Evolutionary conservation across 345 rosid species (phyloP).

Genomic region (Camelina hispida): DNA sequence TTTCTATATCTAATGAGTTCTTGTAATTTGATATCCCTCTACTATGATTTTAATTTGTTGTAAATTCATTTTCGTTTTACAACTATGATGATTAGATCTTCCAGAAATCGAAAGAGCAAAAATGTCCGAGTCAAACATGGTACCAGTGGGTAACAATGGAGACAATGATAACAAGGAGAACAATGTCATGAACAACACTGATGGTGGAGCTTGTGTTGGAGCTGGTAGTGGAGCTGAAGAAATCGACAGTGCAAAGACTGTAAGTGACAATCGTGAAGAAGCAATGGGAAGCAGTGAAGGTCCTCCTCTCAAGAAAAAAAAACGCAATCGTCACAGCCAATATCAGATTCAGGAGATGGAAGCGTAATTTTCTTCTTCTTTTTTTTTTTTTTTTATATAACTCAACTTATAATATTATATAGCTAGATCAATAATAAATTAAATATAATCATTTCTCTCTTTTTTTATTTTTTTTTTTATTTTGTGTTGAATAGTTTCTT

Average conservation of each 20-base stretch:
- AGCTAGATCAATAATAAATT: not conserved
- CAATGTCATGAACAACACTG: not conserved
- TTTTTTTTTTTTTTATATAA: too few species aligned
- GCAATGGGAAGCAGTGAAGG: constrained; percentile 67
- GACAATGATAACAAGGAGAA: too few species aligned
- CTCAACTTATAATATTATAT: not conserved
- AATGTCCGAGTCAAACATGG: constrained; percentile 27
- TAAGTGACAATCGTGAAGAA: constrained; percentile 69
- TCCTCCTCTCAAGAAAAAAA: constrained; percentile 68
- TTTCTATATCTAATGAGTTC: not conserved
- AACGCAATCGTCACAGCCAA: constrained; percentile 87
- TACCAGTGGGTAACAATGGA: too few species aligned
- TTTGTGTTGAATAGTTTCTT: constrained; percentile 49
- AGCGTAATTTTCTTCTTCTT: constrained; percentile 50
- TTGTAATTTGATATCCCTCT: not conserved
- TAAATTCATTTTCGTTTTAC: too few species aligned
- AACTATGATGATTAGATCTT: not conserved
- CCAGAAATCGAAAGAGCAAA: constrained; percentile 11
- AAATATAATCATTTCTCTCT: not conserved
- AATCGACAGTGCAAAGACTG: constrained; percentile 45
- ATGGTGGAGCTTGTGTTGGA: not conserved
- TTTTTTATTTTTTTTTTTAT: not conserved
- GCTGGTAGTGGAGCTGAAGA: constrained; percentile 5
- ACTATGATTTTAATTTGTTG: too few species aligned
- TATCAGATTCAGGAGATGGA: constrained; percentile 95